A percentile compares a stretch with the other conserved stretches of the same genome.
Evolutionary conservation across 495 filamentous ascomycete species (phyloP).

Genomic region (Niebla homalea): DNA sequence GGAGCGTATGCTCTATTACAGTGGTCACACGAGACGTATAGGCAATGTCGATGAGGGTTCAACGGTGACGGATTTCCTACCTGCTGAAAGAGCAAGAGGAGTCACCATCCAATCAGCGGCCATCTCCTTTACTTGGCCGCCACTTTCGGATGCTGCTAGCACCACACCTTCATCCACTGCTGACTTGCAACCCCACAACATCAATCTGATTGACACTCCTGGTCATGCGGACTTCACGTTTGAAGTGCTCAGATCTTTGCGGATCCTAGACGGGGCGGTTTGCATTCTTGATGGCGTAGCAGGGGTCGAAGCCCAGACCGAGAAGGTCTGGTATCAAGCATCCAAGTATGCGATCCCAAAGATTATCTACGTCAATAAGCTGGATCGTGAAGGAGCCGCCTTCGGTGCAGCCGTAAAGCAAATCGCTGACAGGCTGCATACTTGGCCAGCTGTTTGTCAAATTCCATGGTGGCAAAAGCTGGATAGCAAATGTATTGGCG

Average conservation of each 20-base stretch:
- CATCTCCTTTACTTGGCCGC: conserved; percentile 87
- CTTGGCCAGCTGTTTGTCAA: conserved; percentile 84
- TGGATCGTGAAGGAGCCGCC: conserved; percentile 86
- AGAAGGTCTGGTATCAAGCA: conserved; percentile 91
- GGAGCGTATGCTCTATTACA: conserved; percentile 98
- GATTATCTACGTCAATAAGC: conserved; percentile 86
- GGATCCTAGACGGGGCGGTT: conserved; percentile 87
- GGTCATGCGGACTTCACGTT: conserved; percentile 98
- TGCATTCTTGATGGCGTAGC: conserved; percentile 95
- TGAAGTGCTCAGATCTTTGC: conserved; percentile 85
- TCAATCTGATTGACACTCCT: conserved; percentile 96
- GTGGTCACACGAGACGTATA: conserved; percentile 72
- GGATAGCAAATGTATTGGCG: conserved; percentile 60
- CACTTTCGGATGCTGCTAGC: conserved; percentile 21
- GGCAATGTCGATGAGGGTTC: conserved; percentile 96
- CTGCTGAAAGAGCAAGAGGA: conserved; percentile 81
- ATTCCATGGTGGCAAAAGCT: conserved; percentile 80
- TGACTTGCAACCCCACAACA: conserved; percentile 41
- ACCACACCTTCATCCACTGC: conserved; percentile 23
- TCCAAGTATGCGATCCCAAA: conserved; percentile 73
- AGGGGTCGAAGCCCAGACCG: conserved; percentile 94
- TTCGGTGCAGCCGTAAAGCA: conserved; percentile 81
- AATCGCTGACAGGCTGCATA: conserved; percentile 61
- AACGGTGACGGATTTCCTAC: conserved; percentile 95
- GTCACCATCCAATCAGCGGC: conserved; percentile 98